phyloP scores from a whole-genome alignment of 1,284 basidiomycete species.

The Tylopilus sp. region DNA sequence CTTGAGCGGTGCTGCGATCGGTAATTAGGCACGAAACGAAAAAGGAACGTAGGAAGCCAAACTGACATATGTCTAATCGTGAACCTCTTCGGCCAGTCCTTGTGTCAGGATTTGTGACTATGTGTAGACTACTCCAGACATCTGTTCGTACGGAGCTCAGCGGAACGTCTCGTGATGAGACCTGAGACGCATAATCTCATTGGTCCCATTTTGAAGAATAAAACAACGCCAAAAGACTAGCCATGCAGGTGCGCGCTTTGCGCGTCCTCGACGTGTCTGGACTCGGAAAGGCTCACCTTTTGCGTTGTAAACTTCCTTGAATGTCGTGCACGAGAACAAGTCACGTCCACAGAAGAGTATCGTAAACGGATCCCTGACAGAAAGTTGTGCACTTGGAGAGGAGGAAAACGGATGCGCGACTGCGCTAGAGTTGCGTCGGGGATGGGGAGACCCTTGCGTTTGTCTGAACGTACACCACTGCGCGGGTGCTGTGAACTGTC shows the following conservation, averaged over 20 bases:
- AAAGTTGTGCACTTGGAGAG: background rate
- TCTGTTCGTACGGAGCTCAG: conserved; percentile 23
- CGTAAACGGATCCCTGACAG: conserved; percentile 34
- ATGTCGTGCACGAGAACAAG: conserved; percentile 51
- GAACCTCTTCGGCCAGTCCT: conserved; percentile 36
- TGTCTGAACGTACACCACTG: background rate
- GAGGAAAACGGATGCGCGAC: background rate
- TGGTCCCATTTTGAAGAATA: background rate
- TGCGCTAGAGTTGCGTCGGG: background rate
- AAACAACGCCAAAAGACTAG: background rate
- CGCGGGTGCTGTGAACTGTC: background rate
- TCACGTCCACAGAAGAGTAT: conserved; percentile 58
- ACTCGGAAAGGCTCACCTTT: conserved; percentile 33
- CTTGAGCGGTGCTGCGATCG: conserved; percentile 36
- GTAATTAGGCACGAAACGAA: conserved; percentile 4
- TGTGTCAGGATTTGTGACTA: conserved; percentile 48
- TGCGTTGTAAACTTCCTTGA: conserved; percentile 40
- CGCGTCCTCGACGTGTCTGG: background rate
- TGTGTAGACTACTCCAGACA: conserved; percentile 29
- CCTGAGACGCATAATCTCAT: background rate
- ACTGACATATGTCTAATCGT: conserved; percentile 29
- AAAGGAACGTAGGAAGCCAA: background rate
- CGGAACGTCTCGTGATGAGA: background rate
- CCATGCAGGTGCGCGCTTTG: background rate
- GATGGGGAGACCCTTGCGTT: background rate